Conservation (phyloP, 352 stramenopile species). For the Pythium dissimile region DNA sequence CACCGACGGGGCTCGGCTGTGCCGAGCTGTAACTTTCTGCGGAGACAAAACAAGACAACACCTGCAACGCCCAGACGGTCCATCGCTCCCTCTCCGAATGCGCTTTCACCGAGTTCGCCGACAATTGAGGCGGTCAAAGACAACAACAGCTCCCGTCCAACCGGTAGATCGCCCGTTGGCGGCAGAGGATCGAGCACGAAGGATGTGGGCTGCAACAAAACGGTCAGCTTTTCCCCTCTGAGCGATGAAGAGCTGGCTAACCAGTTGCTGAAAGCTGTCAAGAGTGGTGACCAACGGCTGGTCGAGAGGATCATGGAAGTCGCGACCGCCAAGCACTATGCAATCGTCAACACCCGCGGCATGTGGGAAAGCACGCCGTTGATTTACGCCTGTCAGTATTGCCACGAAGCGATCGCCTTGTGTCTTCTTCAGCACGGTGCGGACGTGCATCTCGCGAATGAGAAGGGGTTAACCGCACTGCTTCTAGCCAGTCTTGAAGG, state of each 20-base stretch:
- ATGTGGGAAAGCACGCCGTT: slow-evolving; percentile 86
- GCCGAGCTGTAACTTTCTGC: slow-evolving; percentile 1
- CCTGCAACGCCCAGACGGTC: neutral
- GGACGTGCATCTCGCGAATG: slow-evolving; percentile 45
- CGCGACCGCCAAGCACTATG: neutral
- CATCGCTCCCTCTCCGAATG: neutral
- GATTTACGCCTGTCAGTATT: slow-evolving; percentile 73
- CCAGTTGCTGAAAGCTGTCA: slow-evolving; percentile 67
- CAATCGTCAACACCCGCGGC: slow-evolving; percentile 56
- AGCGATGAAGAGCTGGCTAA: slow-evolving; percentile 46
- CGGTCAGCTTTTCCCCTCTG: slow-evolving; percentile 13
- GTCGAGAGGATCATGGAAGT: slow-evolving; percentile 35
- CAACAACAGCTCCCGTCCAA: neutral
- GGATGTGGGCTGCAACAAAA: neutral
- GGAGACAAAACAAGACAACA: slow-evolving; percentile 18
- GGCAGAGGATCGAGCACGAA: neutral
- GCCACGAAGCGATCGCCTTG: slow-evolving; percentile 42
- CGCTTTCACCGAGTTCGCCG: slow-evolving; percentile 3
- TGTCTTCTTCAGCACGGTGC: slow-evolving; percentile 54
- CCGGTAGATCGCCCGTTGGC: neutral
- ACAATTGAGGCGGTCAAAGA: slow-evolving; percentile 10
- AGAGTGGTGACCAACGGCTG: slow-evolving; percentile 40
- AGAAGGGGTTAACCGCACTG: slow-evolving; percentile 66
- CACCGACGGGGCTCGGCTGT: neutral
- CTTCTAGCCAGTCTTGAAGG: slow-evolving; percentile 72